These are phyloP conservation scores for Macrophomina pseudophaseolina DNA, from an alignment of 2,329 filamentous ascomycete genomes.

Conservation along the genomic window DNA sequence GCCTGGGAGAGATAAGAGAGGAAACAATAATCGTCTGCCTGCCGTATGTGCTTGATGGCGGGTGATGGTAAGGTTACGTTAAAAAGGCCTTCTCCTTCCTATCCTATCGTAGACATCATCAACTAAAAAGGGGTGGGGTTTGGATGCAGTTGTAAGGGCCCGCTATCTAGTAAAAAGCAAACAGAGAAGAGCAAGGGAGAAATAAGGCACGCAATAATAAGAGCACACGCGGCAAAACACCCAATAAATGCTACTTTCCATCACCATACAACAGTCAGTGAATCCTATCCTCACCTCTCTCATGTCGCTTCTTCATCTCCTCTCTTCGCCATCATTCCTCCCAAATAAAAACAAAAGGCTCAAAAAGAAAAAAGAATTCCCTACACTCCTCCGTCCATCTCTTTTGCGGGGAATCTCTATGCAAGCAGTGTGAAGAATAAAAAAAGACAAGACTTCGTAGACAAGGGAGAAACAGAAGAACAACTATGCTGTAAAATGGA, in stretches of 20 bases:
- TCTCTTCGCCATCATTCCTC: not conserved
- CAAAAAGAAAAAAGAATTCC: slow-evolving; percentile 17
- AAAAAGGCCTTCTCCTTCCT: slow-evolving; percentile 20
- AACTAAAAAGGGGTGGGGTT: slow-evolving; percentile 4
- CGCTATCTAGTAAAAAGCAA: slow-evolving; percentile 18
- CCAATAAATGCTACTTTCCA: slow-evolving; percentile 22
- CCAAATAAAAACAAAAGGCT: not conserved
- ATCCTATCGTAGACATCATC: slow-evolving; percentile 25
- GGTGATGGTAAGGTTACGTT: slow-evolving; percentile 17
- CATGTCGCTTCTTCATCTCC: not conserved
- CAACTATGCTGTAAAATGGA: slow-evolving; percentile 12
- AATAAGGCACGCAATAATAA: slow-evolving; percentile 1
- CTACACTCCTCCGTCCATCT: slow-evolving; percentile 15
- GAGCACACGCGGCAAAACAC: slow-evolving; percentile 17
- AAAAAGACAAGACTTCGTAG: slow-evolving; percentile 7
- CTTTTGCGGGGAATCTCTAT: slow-evolving; percentile 23
- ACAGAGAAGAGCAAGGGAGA: not conserved
- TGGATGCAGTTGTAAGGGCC: slow-evolving; percentile 7
- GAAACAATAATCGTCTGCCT: slow-evolving; percentile 13
- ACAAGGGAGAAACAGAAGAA: not conserved
- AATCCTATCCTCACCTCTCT: not conserved
- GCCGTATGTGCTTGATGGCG: slow-evolving; percentile 5
- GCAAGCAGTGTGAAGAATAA: slow-evolving; percentile 16
- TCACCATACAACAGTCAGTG: not conserved
- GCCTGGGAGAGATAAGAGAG: not conserved